Percentiles rank a stretch among this genome's conserved stretches.
phyloP scores from a whole-genome alignment of 2,329 filamentous ascomycete genomes.

The Pseudogymnoascus sp. region DNA sequence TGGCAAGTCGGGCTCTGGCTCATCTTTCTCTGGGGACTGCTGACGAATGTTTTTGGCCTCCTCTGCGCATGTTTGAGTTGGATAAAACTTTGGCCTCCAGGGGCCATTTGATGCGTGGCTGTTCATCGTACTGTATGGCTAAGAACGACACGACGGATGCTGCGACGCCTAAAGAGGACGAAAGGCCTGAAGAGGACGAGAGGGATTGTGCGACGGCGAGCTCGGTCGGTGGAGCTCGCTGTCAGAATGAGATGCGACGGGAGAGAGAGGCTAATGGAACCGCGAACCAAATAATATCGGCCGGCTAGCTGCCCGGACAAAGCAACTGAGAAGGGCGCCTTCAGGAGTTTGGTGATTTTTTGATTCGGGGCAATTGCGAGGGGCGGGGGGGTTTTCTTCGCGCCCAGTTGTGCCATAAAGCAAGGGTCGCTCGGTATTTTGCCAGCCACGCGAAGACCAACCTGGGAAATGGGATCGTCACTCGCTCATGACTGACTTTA shows the following conservation, averaged over 20 bases:
- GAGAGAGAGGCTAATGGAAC: neutral
- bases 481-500: neutral
- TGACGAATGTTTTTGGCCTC: constrained; percentile 5
- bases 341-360: neutral
- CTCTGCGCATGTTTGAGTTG: constrained; percentile 15
- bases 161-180: neutral
- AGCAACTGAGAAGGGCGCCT: neutral
- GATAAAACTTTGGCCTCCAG: constrained; percentile 17
- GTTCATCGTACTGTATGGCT: constrained; percentile 10
- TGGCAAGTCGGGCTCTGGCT: constrained; percentile 12
- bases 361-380: neutral
- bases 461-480: neutral
- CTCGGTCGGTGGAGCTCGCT: no score
- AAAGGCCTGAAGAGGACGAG: no score
- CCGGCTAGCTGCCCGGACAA: neutral
- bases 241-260: neutral
- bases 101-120: neutral
- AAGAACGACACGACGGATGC: neutral
- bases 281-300: neutral
- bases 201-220: neutral
- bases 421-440: neutral
- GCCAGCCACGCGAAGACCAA: neutral
- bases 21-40: constrained; percentile 6
- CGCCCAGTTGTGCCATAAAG: neutral
- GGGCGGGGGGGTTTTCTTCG: neutral